A percentile compares a stretch with the other conserved stretches of the same genome.
Conservation (phyloP, 495 filamentous ascomycete species). For the Hypoxylon lenormandii region DNA sequence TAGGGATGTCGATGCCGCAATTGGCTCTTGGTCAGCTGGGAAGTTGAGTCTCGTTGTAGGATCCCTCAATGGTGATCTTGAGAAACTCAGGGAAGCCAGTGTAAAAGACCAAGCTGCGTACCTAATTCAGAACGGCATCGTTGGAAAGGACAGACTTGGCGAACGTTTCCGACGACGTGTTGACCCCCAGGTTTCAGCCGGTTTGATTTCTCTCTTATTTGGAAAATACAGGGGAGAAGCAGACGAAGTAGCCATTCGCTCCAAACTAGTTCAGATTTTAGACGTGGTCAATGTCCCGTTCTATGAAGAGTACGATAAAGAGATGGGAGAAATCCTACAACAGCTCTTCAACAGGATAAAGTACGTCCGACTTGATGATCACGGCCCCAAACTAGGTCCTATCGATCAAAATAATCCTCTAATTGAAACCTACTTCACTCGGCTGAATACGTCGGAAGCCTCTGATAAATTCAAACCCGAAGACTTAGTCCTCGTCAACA, state of each 20-base stretch:
- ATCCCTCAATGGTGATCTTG: conserved; percentile 57
- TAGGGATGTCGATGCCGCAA: conserved; percentile 71
- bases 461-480: conserved; percentile 82
- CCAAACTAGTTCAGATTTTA: conserved; percentile 70
- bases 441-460: conserved; percentile 80
- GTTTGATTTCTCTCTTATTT: conserved; percentile 73
- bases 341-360: conserved; percentile 94
- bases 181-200: conserved; percentile 75
- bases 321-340: conserved; percentile 83
- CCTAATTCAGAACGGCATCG: conserved; percentile 68
- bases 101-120: conserved; percentile 66
- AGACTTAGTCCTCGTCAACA: conserved; percentile 87
- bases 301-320: conserved; percentile 89
- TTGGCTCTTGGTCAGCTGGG: conserved; percentile 76
- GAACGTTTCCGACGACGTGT: conserved; percentile 78
- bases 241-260: conserved; percentile 62
- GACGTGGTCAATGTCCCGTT: conserved; percentile 87
- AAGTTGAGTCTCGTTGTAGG: conserved; percentile 61
- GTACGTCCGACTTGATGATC: conserved; percentile 87
- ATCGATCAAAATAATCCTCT: conserved; percentile 81
- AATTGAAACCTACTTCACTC: conserved; percentile 96
- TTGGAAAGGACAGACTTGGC: conserved; percentile 76
- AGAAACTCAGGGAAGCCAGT: conserved; percentile 56
- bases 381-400: conserved; percentile 87
- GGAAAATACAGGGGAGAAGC: conserved; percentile 71